A percentile compares a stretch with the other conserved stretches of the same genome.
phyloP scores from a whole-genome alignment of 345 rosid genomes.

The Melastoma malabathricum region DNA sequence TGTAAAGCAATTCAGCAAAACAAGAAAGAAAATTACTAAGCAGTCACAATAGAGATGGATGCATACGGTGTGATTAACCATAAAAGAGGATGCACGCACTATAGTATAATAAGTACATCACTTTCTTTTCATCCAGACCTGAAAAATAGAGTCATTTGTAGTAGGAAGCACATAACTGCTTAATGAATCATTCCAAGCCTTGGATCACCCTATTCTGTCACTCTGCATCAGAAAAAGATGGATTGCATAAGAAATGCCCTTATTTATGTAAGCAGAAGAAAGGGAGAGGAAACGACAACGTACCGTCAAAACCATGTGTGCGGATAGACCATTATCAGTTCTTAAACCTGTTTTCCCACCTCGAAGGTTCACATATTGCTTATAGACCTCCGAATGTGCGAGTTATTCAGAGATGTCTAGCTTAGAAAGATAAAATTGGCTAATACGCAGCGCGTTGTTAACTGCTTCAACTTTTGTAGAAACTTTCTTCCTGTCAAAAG shows the following conservation, averaged over 20 bases:
- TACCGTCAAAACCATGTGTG: constrained; percentile 61
- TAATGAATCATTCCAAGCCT: constrained; percentile 25
- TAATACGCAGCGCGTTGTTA: constrained; percentile 13
- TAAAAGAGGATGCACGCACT: background rate
- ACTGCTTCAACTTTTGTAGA: constrained; percentile 20
- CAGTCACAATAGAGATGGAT: too few relatives aligned
- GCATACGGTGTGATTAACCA: too few relatives aligned
- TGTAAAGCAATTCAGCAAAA: too few relatives aligned
- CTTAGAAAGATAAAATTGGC: constrained; percentile 58
- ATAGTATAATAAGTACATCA: background rate
- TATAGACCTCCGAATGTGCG: constrained; percentile 46
- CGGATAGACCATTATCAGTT: constrained; percentile 24
- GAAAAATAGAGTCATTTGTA: constrained; percentile 38
- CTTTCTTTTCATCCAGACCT: constrained; percentile 33
- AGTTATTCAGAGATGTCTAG: constrained; percentile 79
- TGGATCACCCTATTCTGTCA: constrained; percentile 51
- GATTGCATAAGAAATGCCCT: too few relatives aligned
- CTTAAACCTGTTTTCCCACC: constrained; percentile 18
- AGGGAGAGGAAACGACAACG: background rate
- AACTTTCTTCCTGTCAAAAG: constrained; percentile 21
- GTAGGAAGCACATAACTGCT: constrained; percentile 40
- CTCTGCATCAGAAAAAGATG: constrained; percentile 26
- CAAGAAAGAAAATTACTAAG: background rate
- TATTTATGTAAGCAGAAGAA: background rate
- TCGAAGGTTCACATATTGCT: constrained; percentile 31